Conservation (phyloP, 306 rosid genomes). For the Hippophae rhamnoides region DNA sequence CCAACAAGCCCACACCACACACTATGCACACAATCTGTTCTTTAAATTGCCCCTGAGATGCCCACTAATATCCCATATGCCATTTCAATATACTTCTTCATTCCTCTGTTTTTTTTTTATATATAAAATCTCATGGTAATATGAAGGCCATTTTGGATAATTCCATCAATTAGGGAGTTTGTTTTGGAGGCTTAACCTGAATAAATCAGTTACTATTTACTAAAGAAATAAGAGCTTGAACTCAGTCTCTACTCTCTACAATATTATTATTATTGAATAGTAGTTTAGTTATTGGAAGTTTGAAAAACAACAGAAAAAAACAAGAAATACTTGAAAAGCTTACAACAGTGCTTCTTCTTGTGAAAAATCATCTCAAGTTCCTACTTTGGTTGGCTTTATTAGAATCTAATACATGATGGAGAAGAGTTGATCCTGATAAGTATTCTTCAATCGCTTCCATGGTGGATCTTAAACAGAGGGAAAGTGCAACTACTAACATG, state of each 20-base stretch:
- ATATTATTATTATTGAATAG: slow-evolving; percentile 19
- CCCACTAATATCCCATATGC: slow-evolving; percentile 25
- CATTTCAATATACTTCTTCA: slow-evolving; percentile 21
- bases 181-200: slow-evolving; percentile 16
- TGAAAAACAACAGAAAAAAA: slow-evolving; percentile 21
- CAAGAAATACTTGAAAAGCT: slow-evolving; percentile 14
- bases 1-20: slow-evolving; percentile 45
- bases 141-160: slow-evolving; percentile 35
- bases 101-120: not conserved
- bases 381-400: slow-evolving; percentile 20
- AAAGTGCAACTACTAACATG: slow-evolving; percentile 37
- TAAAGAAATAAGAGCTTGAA: slow-evolving; percentile 14
- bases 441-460: slow-evolving; percentile 31
- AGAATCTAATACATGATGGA: slow-evolving; percentile 21
- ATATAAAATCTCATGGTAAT: not conserved
- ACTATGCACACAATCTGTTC: slow-evolving; percentile 16
- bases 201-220: not conserved
- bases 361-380: slow-evolving; percentile 15
- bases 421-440: slow-evolving; percentile 21
- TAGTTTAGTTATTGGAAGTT: slow-evolving; percentile 19
- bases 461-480: slow-evolving; percentile 46
- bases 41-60: slow-evolving; percentile 21
- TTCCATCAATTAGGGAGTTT: slow-evolving; percentile 15
- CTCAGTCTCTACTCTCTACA: slow-evolving; percentile 22
- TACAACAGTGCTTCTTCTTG: slow-evolving; percentile 5